A percentile compares a stretch with the other conserved stretches of the same genome.
These are phyloP conservation scores for Penicillium diatomitis DNA, from an alignment of 495 filamentous ascomycete species.

Conservation along the genomic window DNA sequence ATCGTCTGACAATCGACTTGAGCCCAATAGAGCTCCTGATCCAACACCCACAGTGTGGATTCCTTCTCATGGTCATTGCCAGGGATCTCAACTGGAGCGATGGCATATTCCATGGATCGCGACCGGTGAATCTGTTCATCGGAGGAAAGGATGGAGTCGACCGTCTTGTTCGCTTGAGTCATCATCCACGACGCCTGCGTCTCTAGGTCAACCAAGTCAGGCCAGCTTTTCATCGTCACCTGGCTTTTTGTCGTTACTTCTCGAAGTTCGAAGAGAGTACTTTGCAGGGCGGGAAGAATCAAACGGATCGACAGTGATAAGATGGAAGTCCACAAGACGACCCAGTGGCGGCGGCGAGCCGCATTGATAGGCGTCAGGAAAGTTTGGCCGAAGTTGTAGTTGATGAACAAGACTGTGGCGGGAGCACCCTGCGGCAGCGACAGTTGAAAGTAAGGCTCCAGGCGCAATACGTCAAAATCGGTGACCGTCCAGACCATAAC, in stretches of 20 bases:
- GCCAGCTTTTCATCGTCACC: constrained; percentile 27
- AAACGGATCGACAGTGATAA: constrained; percentile 28
- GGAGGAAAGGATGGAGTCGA: constrained; percentile 16
- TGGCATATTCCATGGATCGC: constrained; percentile 24
- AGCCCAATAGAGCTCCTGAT: constrained; percentile 34
- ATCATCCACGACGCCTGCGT: constrained; percentile 31
- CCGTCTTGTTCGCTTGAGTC: constrained; percentile 19
- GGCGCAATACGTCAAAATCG: constrained; percentile 34
- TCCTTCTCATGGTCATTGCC: constrained; percentile 10
- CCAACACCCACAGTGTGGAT: constrained; percentile 26
- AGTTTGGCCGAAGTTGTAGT: constrained; percentile 36
- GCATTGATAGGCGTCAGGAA: constrained; percentile 31
- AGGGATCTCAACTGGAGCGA: constrained; percentile 31
- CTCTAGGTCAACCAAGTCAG: constrained; percentile 19
- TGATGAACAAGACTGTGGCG: constrained; percentile 31
- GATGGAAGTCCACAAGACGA: constrained; percentile 28
- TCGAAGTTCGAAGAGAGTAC: constrained; percentile 28
- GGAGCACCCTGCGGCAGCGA: constrained; percentile 27
- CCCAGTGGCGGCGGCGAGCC: constrained; percentile 27
- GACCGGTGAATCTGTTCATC: constrained; percentile 15
- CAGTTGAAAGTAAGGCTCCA: constrained; percentile 35
- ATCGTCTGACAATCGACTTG: constrained; percentile 20
- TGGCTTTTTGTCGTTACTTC: constrained; percentile 17
- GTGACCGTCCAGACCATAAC: constrained; percentile 32
- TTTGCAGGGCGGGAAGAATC: constrained; percentile 30